These are phyloP conservation scores for Aureobasidium sp. DNA, from an alignment of 2,329 filamentous ascomycete species.

Conservation along the genomic window DNA sequence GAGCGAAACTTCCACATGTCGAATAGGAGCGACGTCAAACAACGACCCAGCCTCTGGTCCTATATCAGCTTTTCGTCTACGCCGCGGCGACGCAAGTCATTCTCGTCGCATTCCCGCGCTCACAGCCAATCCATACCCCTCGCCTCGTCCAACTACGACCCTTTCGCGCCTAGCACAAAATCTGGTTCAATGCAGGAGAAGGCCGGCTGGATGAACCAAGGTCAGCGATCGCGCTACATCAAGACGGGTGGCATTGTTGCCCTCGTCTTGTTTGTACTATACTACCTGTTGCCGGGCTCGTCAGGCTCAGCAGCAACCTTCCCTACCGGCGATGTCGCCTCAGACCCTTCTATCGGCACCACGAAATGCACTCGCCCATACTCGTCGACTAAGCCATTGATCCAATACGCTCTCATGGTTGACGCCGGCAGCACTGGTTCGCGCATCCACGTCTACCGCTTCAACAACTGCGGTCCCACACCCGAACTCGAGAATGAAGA, in stretches of 20 bases:
- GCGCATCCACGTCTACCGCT: constrained; percentile 96
- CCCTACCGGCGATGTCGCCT: constrained; percentile 33
- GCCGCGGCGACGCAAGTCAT: constrained; percentile 43
- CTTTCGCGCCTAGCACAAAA: constrained; percentile 24
- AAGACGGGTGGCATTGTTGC: constrained; percentile 54
- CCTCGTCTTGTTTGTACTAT: constrained; percentile 48
- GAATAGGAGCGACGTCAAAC: constrained; percentile 42
- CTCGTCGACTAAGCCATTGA: constrained; percentile 81
- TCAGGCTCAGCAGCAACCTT: constrained; percentile 16
- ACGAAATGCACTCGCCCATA: constrained; percentile 73
- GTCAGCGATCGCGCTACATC: constrained; percentile 50
- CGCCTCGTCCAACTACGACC: constrained; percentile 26
- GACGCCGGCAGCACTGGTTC: constrained; percentile 97
- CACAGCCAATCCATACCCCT: constrained; percentile 7
- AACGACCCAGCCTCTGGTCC: constrained; percentile 43
- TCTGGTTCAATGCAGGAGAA: constrained; percentile 35
- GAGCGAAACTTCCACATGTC: constrained; percentile 34
- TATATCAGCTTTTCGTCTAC: constrained; percentile 39
- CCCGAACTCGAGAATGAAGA: constrained; percentile 88
- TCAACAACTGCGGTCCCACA: constrained; percentile 97
- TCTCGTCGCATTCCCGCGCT: constrained; percentile 25
- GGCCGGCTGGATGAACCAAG: constrained; percentile 51
- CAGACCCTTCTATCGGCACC: constrained; percentile 55
- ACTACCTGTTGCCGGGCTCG: constrained; percentile 42
- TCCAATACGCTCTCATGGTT: constrained; percentile 98